Evolutionary conservation across 2,329 filamentous ascomycete genomes (phyloP), one percentile per base, ranked within the genome.

Genomic region (Sclerotinia sclerotiorum): DNA sequence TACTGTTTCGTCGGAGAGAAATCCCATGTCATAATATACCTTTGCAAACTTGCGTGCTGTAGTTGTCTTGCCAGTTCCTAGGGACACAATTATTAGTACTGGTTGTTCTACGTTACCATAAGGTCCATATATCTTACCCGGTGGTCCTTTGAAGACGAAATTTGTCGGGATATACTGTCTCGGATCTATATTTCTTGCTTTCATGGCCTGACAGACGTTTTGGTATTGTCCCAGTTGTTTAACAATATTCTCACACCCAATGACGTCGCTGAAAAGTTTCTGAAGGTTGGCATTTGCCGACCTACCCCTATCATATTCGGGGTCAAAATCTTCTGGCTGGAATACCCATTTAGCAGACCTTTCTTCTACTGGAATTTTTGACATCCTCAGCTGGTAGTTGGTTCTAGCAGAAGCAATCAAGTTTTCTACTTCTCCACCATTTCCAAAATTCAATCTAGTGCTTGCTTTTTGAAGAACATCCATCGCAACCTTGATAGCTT

Each of bases 11-110:
- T 80, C 81, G 0, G 84, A 78, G 0, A 93, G 79, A 39, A 93
- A 85, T 0, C 89, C 89, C 85, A 92, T 87, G 72, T 92, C 87
- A 74, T 91, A 92, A 74, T 87, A 93, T 0, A 93, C 81, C 69
- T 90, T 85, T 7, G 89, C 90, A 84, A 93, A 91, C 70, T 88
- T 90, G n/a, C 83, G 80, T 0, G 91, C 91, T 0, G 84, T 91
- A 0, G 87, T 88, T 0, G 90, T 92, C 13, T 93, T 93, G 0
- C 90, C 90, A 0, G 89, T 92, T 0, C 84, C 84, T 66, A 13
- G 19, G 13, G 35, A 65, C 10, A 32, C 2, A 44, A 8, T 19
- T 24, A 17, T 46, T 21, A 35, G 21, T 15, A 19, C 42, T 11
- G 3, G 8, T 24, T 21, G 11, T 24, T 21, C 4, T 2, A 10